Conservation (phyloP, 768 basidiomycete species). For the Crucibulum laeve region DNA sequence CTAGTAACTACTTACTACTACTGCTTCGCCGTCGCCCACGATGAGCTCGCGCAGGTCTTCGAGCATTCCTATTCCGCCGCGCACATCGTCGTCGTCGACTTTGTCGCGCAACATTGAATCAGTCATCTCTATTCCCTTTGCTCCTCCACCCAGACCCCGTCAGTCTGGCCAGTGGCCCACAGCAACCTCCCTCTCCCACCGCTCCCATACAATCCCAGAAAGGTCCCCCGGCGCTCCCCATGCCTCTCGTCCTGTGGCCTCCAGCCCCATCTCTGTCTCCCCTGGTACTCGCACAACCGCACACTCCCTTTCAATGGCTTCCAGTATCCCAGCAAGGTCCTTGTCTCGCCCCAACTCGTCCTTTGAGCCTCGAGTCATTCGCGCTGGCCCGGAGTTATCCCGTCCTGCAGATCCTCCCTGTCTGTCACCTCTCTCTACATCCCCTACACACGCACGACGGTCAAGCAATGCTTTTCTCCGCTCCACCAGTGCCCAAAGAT, state of each 20-base stretch:
- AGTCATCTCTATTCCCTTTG: slow-evolving; percentile 59
- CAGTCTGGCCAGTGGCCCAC: slow-evolving; percentile 27
- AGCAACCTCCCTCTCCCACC: slow-evolving; percentile 18
- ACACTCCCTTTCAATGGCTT: slow-evolving; percentile 20
- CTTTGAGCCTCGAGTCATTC: slow-evolving; percentile 70
- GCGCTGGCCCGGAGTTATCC: slow-evolving; percentile 37
- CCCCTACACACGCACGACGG: slow-evolving; percentile 20
- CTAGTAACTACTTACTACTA: background rate
- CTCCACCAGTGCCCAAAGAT: slow-evolving; percentile 15
- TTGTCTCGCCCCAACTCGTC: slow-evolving; percentile 24
- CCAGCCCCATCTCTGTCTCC: slow-evolving; percentile 21
- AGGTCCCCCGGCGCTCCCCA: slow-evolving; percentile 33
- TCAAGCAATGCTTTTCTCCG: slow-evolving; percentile 10
- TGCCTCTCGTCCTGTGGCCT: slow-evolving; percentile 14
- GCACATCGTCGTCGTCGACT: slow-evolving; percentile 36
- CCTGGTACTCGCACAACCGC: slow-evolving; percentile 41
- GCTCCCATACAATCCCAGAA: slow-evolving; percentile 19
- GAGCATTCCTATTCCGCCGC: slow-evolving; percentile 61
- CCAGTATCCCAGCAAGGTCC: slow-evolving; percentile 25
- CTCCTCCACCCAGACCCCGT: slow-evolving; percentile 36
- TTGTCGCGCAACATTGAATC: slow-evolving; percentile 60
- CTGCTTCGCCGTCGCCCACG: slow-evolving; percentile 12
- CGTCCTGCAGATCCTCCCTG: slow-evolving; percentile 39
- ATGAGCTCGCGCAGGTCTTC: slow-evolving; percentile 54
- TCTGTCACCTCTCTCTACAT: slow-evolving; percentile 31